phyloP scores from a whole-genome alignment of 2,329 filamentous ascomycete genomes.

The Samsoniella hepiali region DNA sequence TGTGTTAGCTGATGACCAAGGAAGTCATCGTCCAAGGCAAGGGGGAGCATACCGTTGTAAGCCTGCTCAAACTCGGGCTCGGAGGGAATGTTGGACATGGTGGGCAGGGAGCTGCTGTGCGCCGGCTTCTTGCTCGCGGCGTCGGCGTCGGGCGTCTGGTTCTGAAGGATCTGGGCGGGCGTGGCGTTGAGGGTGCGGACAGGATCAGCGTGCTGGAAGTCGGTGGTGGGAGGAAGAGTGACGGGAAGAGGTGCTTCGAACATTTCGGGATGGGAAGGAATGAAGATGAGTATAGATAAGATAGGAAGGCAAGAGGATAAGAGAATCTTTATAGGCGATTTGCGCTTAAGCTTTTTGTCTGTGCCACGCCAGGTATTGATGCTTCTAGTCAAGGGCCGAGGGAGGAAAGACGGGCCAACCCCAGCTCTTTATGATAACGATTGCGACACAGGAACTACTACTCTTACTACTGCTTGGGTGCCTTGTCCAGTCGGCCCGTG shows the following conservation, averaged over 20 bases:
- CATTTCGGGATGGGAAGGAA: neutral
- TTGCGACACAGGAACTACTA: neutral
- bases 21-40: neutral
- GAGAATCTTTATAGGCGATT: constrained; percentile 7
- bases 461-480: neutral
- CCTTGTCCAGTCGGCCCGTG: constrained; percentile 5
- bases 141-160: constrained; percentile 16
- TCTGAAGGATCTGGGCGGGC: constrained; percentile 14
- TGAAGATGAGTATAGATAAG: neutral
- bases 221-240: constrained; percentile 15
- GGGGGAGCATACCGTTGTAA: constrained; percentile 68
- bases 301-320: constrained; percentile 3
- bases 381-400: neutral
- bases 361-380: neutral
- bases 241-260: constrained; percentile 13
- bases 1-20: constrained; percentile 2
- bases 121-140: constrained; percentile 18
- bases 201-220: constrained; percentile 8
- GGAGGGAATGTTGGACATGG: constrained; percentile 76
- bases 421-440: constrained; percentile 15
- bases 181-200: constrained; percentile 13
- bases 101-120: constrained; percentile 3
- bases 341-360: neutral
- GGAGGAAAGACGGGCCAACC: neutral
- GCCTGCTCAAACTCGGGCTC: constrained; percentile 99